Evolutionary conservation across 1,284 basidiomycete species (phyloP).

Genomic region (Sanguinoderma infundibulare): DNA sequence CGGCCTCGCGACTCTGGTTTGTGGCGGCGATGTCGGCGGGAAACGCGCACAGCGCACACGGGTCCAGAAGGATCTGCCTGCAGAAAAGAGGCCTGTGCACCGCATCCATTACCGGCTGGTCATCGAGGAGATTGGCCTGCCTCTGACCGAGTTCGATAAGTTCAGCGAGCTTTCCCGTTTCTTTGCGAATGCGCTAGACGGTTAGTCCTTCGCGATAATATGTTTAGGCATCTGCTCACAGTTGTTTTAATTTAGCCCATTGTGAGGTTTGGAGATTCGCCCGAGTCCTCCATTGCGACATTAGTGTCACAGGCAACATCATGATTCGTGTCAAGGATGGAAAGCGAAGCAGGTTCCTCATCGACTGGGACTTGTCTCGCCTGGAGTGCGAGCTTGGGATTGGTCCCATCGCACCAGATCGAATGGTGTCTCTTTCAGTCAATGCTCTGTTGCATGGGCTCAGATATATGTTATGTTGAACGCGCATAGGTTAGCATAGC

Average conservation of each 20-base stretch:
- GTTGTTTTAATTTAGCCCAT: background rate
- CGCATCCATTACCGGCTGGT: conserved; percentile 5
- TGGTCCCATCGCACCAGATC: background rate
- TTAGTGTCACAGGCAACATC: conserved; percentile 17
- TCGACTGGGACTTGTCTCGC: conserved; percentile 15
- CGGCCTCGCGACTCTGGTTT: conserved; percentile 6
- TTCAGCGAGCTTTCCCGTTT: conserved; percentile 1
- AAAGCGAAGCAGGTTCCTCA: background rate
- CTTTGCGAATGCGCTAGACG: background rate
- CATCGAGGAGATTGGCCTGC: conserved; percentile 1
- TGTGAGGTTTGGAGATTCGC: conserved; percentile 1
- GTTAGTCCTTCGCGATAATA: background rate
- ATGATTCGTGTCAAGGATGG: conserved; percentile 1
- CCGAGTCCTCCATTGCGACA: conserved; percentile 8
- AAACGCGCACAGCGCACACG: background rate
- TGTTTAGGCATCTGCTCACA: background rate
- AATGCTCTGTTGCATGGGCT: too few species aligned
- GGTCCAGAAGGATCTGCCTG: background rate
- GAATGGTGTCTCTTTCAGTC: too few species aligned
- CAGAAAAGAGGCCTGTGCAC: background rate
- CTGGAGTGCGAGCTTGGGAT: background rate
- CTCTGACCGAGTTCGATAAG: background rate
- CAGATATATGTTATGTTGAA: too few species aligned
- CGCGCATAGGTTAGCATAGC: too few species aligned
- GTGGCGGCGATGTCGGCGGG: conserved; percentile 15